These are phyloP conservation scores for Aschersonia sp. DNA, from an alignment of 2,329 filamentous ascomycete species.

Conservation along the genomic window DNA sequence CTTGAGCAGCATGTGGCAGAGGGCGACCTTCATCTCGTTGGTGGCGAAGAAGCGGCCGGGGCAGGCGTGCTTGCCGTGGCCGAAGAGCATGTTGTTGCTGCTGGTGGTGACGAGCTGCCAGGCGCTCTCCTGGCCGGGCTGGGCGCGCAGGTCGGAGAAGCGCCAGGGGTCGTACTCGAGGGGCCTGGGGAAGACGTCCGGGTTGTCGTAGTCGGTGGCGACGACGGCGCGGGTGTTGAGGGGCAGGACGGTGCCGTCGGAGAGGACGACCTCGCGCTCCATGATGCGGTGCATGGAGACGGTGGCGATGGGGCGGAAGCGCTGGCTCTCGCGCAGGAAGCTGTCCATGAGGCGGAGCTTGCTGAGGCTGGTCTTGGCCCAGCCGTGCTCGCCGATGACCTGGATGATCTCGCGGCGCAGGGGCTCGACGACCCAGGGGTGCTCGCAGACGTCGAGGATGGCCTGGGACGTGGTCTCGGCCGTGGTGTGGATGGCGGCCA, in stretches of 20 bases:
- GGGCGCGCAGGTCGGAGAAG: slow-evolving; percentile 25
- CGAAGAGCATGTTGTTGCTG: slow-evolving; percentile 33
- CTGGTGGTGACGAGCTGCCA: slow-evolving; percentile 33
- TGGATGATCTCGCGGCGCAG: slow-evolving; percentile 25
- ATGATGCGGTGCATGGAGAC: slow-evolving; percentile 2
- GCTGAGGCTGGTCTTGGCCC: slow-evolving; percentile 6
- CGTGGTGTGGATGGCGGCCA: slow-evolving; percentile 40
- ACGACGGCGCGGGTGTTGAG: slow-evolving; percentile 2
- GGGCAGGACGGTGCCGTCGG: slow-evolving; percentile 3
- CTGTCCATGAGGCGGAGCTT: slow-evolving; percentile 29
- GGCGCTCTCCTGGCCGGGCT: slow-evolving; percentile 12
- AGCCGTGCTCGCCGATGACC: neutral
- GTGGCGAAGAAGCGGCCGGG: slow-evolving; percentile 39
- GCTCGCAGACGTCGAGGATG: slow-evolving; percentile 20
- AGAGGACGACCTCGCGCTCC: slow-evolving; percentile 3
- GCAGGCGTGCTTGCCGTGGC: slow-evolving; percentile 38
- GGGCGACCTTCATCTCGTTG: slow-evolving; percentile 35
- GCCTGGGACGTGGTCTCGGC: slow-evolving; percentile 12
- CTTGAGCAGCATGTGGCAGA: slow-evolving; percentile 32
- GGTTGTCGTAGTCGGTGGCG: neutral
- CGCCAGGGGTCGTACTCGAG: slow-evolving; percentile 29
- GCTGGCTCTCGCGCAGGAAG: slow-evolving; percentile 31
- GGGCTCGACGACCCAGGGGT: slow-evolving; percentile 18
- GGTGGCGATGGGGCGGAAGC: slow-evolving; percentile 24
- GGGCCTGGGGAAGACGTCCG: neutral